Evolutionary conservation across 371 early-diverging fungal species (phyloP).

Genomic region (Saksenaea oblongispora): DNA sequence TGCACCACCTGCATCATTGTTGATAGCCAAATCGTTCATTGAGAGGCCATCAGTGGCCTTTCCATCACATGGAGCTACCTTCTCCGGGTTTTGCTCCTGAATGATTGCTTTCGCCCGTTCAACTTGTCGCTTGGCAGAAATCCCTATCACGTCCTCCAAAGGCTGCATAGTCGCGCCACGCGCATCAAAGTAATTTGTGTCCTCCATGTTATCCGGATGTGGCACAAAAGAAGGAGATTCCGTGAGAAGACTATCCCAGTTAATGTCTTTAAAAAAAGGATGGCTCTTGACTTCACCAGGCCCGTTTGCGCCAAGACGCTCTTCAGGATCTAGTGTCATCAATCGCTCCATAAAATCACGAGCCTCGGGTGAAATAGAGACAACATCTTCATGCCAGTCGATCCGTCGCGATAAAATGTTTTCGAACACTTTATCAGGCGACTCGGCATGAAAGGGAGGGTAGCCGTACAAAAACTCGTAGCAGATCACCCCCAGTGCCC

Average conservation of each 20-base stretch:
- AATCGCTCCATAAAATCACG: conserved; percentile 86
- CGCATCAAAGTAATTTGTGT: conserved; percentile 93
- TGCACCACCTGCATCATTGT: conserved; percentile 31
- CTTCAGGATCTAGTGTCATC: conserved; percentile 72
- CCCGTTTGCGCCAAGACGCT: conserved; percentile 76
- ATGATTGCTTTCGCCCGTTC: conserved; percentile 45
- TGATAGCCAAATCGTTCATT: background rate
- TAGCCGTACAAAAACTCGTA: conserved; percentile 88
- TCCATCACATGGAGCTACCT: conserved; percentile 12
- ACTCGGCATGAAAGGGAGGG: conserved; percentile 86
- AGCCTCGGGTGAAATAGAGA: conserved; percentile 80
- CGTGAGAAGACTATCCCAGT: conserved; percentile 70
- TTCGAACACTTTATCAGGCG: conserved; percentile 84
- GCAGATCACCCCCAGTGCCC: conserved; percentile 90
- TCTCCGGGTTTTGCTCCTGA: conserved; percentile 43
- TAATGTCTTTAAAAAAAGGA: conserved; percentile 63
- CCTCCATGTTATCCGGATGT: conserved; percentile 73
- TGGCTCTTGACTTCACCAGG: conserved; percentile 70
- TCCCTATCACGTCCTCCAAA: conserved; percentile 31
- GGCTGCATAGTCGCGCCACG: conserved; percentile 74
- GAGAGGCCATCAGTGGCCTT: background rate
- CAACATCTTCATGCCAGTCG: conserved; percentile 68
- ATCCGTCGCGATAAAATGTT: conserved; percentile 78
- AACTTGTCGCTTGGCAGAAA: conserved; percentile 36
- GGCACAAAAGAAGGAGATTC: conserved; percentile 87